Conservation (phyloP, 2,329 filamentous ascomycete species). For the Pyrenochaeta sp. region DNA sequence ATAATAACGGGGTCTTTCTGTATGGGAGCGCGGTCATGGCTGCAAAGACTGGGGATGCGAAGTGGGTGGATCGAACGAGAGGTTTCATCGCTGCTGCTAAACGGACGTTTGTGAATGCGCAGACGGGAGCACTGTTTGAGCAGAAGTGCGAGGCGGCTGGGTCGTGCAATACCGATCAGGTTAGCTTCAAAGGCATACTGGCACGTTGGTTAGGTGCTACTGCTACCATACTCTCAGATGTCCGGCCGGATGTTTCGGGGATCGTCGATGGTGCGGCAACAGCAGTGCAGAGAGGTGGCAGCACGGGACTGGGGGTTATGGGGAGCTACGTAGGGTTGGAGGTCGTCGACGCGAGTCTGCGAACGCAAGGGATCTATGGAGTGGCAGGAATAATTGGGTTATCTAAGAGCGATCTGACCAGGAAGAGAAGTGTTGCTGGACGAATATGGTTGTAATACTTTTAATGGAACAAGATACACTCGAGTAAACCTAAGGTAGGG, state of each 20-base stretch:
- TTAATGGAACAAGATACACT: background rate
- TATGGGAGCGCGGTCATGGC: slow-evolving; percentile 54
- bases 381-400: slow-evolving; percentile 23
- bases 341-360: slow-evolving; percentile 26
- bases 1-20: slow-evolving; percentile 62
- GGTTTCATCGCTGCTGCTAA: slow-evolving; percentile 48
- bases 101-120: slow-evolving; percentile 30
- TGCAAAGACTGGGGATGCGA: slow-evolving; percentile 23
- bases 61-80: slow-evolving; percentile 34
- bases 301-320: slow-evolving; percentile 18
- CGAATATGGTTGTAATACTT: slow-evolving; percentile 12
- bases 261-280: slow-evolving; percentile 22
- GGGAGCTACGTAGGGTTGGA: slow-evolving; percentile 27
- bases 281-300: slow-evolving; percentile 13
- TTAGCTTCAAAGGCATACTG: slow-evolving; percentile 67
- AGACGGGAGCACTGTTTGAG: slow-evolving; percentile 57
- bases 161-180: slow-evolving; percentile 71
- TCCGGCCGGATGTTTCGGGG: slow-evolving; percentile 17
- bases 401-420: slow-evolving; percentile 3
- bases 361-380: slow-evolving; percentile 23
- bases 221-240: slow-evolving; percentile 28
- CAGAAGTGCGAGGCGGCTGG: slow-evolving; percentile 66
- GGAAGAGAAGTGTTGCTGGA: slow-evolving; percentile 18
- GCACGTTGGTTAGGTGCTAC: slow-evolving; percentile 40
- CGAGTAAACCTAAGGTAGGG: no score